phyloP scores from a whole-genome alignment of 129 eudicot species.

The Flaveria bidentis region DNA sequence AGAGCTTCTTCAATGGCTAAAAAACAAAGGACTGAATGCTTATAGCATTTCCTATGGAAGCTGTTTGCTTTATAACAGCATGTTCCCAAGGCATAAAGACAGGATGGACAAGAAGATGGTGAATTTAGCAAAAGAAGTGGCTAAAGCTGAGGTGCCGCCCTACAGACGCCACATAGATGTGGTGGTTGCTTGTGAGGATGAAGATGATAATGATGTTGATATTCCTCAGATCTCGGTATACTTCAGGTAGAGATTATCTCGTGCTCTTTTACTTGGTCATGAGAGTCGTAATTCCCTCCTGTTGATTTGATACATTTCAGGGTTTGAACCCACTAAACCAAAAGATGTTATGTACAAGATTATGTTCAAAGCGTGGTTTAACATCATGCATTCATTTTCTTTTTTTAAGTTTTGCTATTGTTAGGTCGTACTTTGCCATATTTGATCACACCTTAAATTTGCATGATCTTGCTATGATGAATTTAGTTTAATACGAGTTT shows the following conservation, averaged over 20 bases:
- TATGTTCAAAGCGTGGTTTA: constrained; percentile 28
- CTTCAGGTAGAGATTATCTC: constrained; percentile 45
- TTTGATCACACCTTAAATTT: too few species aligned
- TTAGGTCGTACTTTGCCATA: constrained; percentile 3
- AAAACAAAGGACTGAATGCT: constrained; percentile 75
- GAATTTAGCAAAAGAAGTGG: constrained; percentile 75
- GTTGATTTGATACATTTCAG: constrained; percentile 14
- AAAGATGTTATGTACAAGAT: constrained; percentile 27
- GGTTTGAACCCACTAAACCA: constrained; percentile 20
- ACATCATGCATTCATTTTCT: neutral
- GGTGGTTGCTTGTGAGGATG: constrained; percentile 94
- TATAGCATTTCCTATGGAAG: constrained; percentile 88
- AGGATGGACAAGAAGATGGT: constrained; percentile 83
- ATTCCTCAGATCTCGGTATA: constrained; percentile 79
- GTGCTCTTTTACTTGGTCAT: constrained; percentile 17
- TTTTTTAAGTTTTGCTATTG: neutral
- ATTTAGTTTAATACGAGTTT: too few species aligned
- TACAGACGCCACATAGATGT: constrained; percentile 74
- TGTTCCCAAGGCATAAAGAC: constrained; percentile 85
- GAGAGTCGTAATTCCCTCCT: constrained; percentile 9
- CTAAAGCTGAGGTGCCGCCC: constrained; percentile 65
- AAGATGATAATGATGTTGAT: constrained; percentile 77
- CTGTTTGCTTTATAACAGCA: constrained; percentile 77
- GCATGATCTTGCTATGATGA: too few species aligned
- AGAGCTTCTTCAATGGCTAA: constrained; percentile 79